Percentiles rank a stretch among this genome's conserved stretches.
phyloP scores from a whole-genome alignment of 768 basidiomycete genomes.

The Phlebiopsis gigantea region DNA sequence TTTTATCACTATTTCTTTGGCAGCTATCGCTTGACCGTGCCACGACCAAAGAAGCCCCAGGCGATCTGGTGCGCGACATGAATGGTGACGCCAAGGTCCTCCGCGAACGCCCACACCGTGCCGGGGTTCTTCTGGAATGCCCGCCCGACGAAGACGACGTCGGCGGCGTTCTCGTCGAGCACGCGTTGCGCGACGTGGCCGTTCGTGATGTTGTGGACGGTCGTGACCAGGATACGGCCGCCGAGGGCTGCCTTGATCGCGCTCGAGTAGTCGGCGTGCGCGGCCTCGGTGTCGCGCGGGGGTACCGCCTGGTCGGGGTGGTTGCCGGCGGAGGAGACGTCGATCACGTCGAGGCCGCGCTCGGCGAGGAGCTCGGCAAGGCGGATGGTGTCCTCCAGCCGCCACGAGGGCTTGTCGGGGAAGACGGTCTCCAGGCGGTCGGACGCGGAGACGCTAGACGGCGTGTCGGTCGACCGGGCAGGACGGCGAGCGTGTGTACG shows the following conservation, averaged over 20 bases:
- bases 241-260: constrained; percentile 28
- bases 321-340: constrained; percentile 66
- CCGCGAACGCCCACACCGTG: constrained; percentile 44
- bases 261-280: constrained; percentile 16
- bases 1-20: background rate
- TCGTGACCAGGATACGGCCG: constrained; percentile 38
- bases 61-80: constrained; percentile 47
- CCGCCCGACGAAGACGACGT: constrained; percentile 34
- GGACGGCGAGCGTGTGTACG: background rate
- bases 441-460: constrained; percentile 54
- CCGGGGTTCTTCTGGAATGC: constrained; percentile 43
- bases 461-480: background rate
- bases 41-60: constrained; percentile 31
- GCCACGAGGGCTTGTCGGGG: constrained; percentile 62
- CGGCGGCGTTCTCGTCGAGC: constrained; percentile 50
- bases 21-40: background rate
- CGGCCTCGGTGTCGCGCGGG: constrained; percentile 25
- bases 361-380: constrained; percentile 53
- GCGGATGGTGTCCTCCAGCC: constrained; percentile 57
- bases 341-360: constrained; percentile 71
- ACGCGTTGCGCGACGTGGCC: constrained; percentile 53
- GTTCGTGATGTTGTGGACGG: constrained; percentile 53
- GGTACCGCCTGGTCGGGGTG: constrained; percentile 37
- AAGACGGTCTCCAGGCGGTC: constrained; percentile 64
- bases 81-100: constrained; percentile 46